These are phyloP conservation scores for Cytospora leucostoma DNA, from an alignment of 2,329 filamentous ascomycete species.

Conservation along the genomic window DNA sequence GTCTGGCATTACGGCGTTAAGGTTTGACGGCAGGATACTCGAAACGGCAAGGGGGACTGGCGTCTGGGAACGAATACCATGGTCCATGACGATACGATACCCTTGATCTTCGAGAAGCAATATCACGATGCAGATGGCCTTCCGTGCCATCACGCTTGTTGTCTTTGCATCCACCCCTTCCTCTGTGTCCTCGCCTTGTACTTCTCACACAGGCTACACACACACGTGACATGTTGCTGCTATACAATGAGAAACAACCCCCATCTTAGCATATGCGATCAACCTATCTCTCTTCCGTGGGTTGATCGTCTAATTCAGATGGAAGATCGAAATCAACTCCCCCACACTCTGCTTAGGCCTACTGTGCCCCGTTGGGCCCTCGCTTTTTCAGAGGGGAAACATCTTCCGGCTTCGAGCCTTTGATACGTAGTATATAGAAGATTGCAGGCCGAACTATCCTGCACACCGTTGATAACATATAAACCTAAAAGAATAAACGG, in stretches of 20 bases:
- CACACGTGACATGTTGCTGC: background rate
- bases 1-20: slow-evolving; percentile 12
- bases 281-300: slow-evolving; percentile 42
- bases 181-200: background rate
- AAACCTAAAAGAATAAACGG: background rate
- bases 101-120: slow-evolving; percentile 12
- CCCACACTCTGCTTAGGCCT: slow-evolving; percentile 50
- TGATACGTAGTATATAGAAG: background rate
- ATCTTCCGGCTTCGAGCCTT: slow-evolving; percentile 32
- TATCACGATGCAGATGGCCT: slow-evolving; percentile 7
- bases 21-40: slow-evolving; percentile 4
- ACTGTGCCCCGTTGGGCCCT: slow-evolving; percentile 42
- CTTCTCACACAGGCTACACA: background rate
- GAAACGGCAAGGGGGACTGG: background rate
- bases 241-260: slow-evolving; percentile 9
- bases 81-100: slow-evolving; percentile 16
- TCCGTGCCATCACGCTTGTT: background rate
- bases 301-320: slow-evolving; percentile 48
- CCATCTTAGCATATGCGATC: slow-evolving; percentile 50
- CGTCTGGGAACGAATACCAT: slow-evolving; percentile 18
- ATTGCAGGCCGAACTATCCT: background rate
- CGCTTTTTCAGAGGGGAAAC: slow-evolving; percentile 51
- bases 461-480: background rate
- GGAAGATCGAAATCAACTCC: slow-evolving; percentile 45
- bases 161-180: slow-evolving; percentile 1